Conservation (phyloP, 805 yeast genomes). For the Naumovozyma dairenensis region DNA sequence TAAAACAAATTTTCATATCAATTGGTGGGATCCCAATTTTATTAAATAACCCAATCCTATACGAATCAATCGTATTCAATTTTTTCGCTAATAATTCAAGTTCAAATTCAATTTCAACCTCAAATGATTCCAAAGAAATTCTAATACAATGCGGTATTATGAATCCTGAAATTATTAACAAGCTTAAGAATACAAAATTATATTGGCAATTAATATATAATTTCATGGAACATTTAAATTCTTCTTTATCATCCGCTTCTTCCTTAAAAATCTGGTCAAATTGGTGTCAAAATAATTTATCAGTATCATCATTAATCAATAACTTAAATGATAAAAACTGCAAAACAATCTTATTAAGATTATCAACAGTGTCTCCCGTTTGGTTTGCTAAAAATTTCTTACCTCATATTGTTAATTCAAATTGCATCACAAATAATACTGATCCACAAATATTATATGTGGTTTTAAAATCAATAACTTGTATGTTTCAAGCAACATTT, state of each 20-base stretch:
- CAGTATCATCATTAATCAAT: conserved; percentile 6
- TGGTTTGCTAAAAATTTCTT: conserved; percentile 15
- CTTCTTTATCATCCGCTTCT: too few species aligned
- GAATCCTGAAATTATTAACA: conserved; percentile 8
- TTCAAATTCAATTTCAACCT: not conserved
- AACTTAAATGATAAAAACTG: conserved; percentile 10
- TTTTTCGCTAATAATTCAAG: conserved; percentile 1
- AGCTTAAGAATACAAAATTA: too few species aligned
- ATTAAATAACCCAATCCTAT: conserved; percentile 5
- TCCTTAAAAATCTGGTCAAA: conserved; percentile 20
- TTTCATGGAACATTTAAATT: too few species aligned
- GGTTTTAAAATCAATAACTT: conserved; percentile 20
- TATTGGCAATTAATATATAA: too few species aligned
- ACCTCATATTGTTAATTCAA: conserved; percentile 3
- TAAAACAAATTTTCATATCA: conserved; percentile 14
- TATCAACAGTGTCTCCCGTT: conserved; percentile 10
- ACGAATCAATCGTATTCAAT: conserved; percentile 4
- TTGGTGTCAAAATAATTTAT: conserved; percentile 19
- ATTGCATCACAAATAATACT: too few species aligned
- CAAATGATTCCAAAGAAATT: not conserved
- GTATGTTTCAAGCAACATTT: conserved; percentile 7
- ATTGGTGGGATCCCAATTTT: conserved; percentile 22
- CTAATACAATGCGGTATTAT: conserved; percentile 24
- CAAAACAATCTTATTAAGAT: conserved; percentile 19
- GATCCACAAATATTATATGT: conserved; percentile 14